phyloP scores from a whole-genome alignment of 805 yeast genomes.

The Barnettozyma californica region DNA sequence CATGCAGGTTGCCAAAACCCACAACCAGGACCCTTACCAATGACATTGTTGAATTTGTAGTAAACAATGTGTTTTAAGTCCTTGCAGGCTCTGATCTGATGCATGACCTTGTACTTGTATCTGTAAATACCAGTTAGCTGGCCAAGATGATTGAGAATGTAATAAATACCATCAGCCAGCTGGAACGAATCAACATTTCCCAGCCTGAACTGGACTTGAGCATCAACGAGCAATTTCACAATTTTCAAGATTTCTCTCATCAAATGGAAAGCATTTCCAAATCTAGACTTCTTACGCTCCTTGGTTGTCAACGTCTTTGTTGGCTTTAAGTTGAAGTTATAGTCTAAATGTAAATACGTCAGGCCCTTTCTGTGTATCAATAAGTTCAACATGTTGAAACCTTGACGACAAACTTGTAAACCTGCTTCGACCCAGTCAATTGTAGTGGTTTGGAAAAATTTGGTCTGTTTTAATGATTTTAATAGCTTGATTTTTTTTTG shows the following conservation, averaged over 20 bases:
- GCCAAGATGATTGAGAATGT: slow-evolving; percentile 88
- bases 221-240: slow-evolving; percentile 83
- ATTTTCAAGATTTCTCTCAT: slow-evolving; percentile 84
- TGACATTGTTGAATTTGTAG: slow-evolving; percentile 71
- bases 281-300: slow-evolving; percentile 91
- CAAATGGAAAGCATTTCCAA: slow-evolving; percentile 93
- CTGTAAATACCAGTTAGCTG: slow-evolving; percentile 95
- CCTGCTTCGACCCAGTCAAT: slow-evolving; percentile 99
- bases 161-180: slow-evolving; percentile 90
- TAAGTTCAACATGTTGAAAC: slow-evolving; percentile 86
- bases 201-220: slow-evolving; percentile 84
- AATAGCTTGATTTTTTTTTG: slow-evolving; percentile 54
- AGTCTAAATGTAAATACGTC: slow-evolving; percentile 89
- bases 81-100: slow-evolving; percentile 92
- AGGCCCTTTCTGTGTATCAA: slow-evolving; percentile 87
- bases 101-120: slow-evolving; percentile 97
- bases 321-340: slow-evolving; percentile 92
- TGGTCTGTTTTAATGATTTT: slow-evolving; percentile 66
- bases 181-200: slow-evolving; percentile 93
- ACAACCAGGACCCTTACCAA: slow-evolving; percentile 97
- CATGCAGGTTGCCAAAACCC: slow-evolving; percentile 99
- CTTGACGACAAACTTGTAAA: slow-evolving; percentile 86
- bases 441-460: slow-evolving; percentile 84
- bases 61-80: slow-evolving; percentile 92
- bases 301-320: slow-evolving; percentile 94